Conservation (phyloP, 305 asterid species). For the Plantago coronopus region DNA sequence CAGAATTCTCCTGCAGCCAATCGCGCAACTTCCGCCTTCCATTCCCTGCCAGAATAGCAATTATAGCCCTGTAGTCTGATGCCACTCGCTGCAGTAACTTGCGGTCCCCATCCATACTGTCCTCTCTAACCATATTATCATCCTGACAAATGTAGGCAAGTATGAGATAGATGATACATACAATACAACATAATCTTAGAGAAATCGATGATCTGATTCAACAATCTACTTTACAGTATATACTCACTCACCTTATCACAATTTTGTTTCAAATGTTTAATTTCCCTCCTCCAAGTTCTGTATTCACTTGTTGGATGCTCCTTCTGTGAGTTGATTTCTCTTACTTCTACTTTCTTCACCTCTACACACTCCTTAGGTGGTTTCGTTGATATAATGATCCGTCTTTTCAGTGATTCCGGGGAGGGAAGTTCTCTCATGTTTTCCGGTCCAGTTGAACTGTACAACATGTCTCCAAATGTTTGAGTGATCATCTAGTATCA, state of each 20-base stretch:
- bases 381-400: constrained; percentile 58
- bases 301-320: constrained; percentile 27
- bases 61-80: constrained; percentile 49
- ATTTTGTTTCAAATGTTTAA: constrained; percentile 20
- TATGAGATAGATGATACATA: constrained; percentile 1
- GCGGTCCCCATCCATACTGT: constrained; percentile 32
- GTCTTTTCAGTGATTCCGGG: constrained; percentile 49
- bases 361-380: constrained; percentile 58
- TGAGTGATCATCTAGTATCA: constrained; percentile 59
- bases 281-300: constrained; percentile 34
- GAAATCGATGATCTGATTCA: too few relatives aligned
- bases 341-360: constrained; percentile 26
- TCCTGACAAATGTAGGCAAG: constrained; percentile 20
- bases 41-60: constrained; percentile 67
- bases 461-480: constrained; percentile 65
- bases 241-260: constrained; percentile 35
- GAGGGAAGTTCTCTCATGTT: constrained; percentile 48
- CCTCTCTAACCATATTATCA: constrained; percentile 35
- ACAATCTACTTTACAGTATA: neutral
- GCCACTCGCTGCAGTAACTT: constrained; percentile 31
- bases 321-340: constrained; percentile 23
- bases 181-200: neutral
- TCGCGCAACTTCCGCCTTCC: constrained; percentile 52
- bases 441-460: constrained; percentile 40
- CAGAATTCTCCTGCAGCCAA: constrained; percentile 47